Evolutionary conservation across 768 basidiomycete genomes (phyloP).

Genomic region (Rubroboletus pulcherrimus): DNA sequence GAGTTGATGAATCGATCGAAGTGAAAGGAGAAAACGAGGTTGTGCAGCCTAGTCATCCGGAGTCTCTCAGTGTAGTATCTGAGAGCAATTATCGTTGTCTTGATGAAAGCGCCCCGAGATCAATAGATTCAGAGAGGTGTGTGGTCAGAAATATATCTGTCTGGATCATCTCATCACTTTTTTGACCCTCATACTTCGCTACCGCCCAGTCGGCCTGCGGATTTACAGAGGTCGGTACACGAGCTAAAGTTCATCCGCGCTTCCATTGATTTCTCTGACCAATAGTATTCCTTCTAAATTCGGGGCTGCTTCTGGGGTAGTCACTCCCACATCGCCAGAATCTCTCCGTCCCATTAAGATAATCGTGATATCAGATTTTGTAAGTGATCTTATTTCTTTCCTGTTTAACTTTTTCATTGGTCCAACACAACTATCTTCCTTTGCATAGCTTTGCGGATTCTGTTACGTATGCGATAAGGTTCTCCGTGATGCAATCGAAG

Average conservation of each 20-base stretch:
- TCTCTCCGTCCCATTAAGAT: constrained; percentile 27
- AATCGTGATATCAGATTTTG: constrained; percentile 33
- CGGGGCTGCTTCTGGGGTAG: neutral
- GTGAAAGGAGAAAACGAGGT: neutral
- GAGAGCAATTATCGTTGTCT: constrained; percentile 22
- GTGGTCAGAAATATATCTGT: neutral
- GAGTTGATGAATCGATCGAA: neutral
- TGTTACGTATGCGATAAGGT: constrained; percentile 37
- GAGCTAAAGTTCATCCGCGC: neutral
- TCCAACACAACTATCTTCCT: neutral
- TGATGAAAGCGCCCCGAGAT: neutral
- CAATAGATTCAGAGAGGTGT: constrained; percentile 4
- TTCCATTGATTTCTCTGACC: neutral
- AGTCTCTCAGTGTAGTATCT: constrained; percentile 22
- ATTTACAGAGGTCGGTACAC: constrained; percentile 17
- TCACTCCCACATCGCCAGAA: neutral
- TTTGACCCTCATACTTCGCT: neutral
- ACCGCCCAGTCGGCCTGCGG: constrained; percentile 4
- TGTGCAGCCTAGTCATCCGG: neutral
- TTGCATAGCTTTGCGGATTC: constrained; percentile 30
- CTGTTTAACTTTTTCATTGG: neutral
- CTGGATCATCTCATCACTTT: neutral
- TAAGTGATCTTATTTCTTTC: constrained; percentile 1
- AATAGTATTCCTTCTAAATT: constrained; percentile 21
- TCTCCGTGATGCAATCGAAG: constrained; percentile 32